phyloP scores from a whole-genome alignment of 2,329 filamentous ascomycete species.

The Talaromyces atroroseus region DNA sequence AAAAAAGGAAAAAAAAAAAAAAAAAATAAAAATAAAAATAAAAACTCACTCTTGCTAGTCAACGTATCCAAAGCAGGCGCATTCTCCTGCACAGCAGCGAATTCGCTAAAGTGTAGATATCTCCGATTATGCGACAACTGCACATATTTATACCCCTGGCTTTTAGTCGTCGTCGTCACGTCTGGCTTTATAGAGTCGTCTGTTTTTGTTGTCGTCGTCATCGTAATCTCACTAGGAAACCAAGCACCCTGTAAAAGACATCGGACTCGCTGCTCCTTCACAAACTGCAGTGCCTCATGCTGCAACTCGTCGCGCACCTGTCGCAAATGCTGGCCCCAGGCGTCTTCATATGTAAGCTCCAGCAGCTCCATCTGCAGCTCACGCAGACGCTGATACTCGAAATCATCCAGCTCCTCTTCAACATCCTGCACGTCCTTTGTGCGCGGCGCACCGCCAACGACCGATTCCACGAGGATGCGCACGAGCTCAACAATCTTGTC shows the following conservation, averaged over 20 bases:
- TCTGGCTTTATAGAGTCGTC: conserved; percentile 43
- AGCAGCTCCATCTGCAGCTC: conserved; percentile 90
- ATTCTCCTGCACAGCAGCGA: conserved; percentile 57
- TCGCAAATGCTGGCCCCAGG: conserved; percentile 83
- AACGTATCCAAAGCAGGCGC: conserved; percentile 70
- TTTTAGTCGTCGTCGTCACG: conserved; percentile 35
- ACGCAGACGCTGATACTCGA: conserved; percentile 71
- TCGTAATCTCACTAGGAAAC: conserved; percentile 60
- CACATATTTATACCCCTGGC: conserved; percentile 71
- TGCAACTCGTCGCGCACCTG: conserved; percentile 89
- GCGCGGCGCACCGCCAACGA: conserved; percentile 74
- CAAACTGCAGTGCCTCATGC: conserved; percentile 87
- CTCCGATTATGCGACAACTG: conserved; percentile 86
- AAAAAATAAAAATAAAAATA: neutral
- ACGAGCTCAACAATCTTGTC: conserved; percentile 89
- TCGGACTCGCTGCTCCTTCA: conserved; percentile 92
- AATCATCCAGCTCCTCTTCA: conserved; percentile 81
- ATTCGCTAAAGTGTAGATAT: conserved; percentile 86
- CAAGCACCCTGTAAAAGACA: conserved; percentile 84
- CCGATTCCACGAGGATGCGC: conserved; percentile 81
- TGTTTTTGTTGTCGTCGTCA: conserved; percentile 31
- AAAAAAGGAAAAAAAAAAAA: too few relatives aligned
- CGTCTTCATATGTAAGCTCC: conserved; percentile 85
- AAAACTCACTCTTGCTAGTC: conserved; percentile 61
- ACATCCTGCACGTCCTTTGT: conserved; percentile 80